Evolutionary conservation across 2,329 filamentous ascomycete genomes (phyloP).

Genomic region (Diplocarpon rosae): DNA sequence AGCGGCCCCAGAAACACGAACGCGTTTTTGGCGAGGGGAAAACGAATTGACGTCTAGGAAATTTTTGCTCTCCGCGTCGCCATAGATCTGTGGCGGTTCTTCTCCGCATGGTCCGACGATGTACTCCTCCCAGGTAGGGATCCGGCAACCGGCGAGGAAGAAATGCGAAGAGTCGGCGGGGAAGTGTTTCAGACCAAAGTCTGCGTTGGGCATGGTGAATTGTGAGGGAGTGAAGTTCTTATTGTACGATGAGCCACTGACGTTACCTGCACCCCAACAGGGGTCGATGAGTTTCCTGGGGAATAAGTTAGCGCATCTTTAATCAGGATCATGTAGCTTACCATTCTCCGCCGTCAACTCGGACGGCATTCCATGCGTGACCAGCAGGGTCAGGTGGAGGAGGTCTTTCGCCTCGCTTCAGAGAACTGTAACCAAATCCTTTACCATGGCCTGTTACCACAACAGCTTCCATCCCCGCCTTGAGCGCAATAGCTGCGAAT

Average conservation of each 20-base stretch:
- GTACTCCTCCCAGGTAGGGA: conserved; percentile 72
- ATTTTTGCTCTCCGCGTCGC: conserved; percentile 34
- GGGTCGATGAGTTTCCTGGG: conserved; percentile 65
- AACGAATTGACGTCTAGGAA: conserved; percentile 48
- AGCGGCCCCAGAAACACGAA: conserved; percentile 39
- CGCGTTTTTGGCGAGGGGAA: conserved; percentile 45
- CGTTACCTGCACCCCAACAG: conserved; percentile 82
- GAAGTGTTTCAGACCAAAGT: conserved; percentile 74
- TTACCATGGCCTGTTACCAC: conserved; percentile 75
- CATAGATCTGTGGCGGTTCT: conserved; percentile 36
- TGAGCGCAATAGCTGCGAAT: conserved; percentile 65
- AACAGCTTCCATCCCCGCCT: conserved; percentile 68
- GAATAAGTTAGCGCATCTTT: background rate
- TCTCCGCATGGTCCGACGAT: conserved; percentile 48
- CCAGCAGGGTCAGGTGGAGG: conserved; percentile 51
- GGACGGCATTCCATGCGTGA: conserved; percentile 91
- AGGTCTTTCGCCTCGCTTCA: conserved; percentile 51
- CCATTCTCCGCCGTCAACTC: conserved; percentile 79
- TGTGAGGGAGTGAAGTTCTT: conserved; percentile 54
- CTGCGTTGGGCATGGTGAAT: conserved; percentile 57
- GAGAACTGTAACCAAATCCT: conserved; percentile 60
- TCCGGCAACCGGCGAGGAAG: conserved; percentile 61
- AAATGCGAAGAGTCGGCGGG: conserved; percentile 58
- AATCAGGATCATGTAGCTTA: background rate
- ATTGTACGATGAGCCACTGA: conserved; percentile 49